phyloP scores from a whole-genome alignment of 2,329 filamentous ascomycete species.

The Cladophialophora yegresii region DNA sequence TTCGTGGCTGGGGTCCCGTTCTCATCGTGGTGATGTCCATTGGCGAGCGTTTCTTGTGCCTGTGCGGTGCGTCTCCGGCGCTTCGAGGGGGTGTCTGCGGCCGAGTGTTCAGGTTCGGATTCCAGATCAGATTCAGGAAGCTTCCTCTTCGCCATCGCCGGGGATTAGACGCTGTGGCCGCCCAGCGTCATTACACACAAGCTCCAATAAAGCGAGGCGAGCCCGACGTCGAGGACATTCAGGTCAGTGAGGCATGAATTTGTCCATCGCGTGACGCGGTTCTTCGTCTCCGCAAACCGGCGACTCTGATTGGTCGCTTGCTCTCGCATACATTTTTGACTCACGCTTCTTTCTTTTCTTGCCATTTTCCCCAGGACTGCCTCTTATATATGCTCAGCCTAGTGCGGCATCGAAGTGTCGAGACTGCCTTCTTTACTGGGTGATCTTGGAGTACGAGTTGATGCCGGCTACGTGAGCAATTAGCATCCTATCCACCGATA shows the following conservation, averaged over 20 bases:
- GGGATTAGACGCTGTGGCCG: not conserved
- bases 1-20: slow-evolving; percentile 30
- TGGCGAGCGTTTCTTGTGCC: not conserved
- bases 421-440: no score
- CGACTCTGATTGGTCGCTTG: slow-evolving; percentile 23
- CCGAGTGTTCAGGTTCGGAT: slow-evolving; percentile 13
- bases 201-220: not conserved
- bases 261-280: slow-evolving; percentile 14
- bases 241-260: not conserved
- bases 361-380: not conserved
- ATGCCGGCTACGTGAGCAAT: not conserved
- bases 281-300: slow-evolving; percentile 26
- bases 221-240: not conserved
- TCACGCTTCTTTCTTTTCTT: not conserved
- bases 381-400: not conserved
- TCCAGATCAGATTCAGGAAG: slow-evolving; percentile 15
- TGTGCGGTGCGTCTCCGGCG: slow-evolving; percentile 22
- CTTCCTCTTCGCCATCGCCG: slow-evolving; percentile 27
- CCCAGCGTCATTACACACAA: not conserved
- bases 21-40: slow-evolving; percentile 14
- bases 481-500: not conserved
- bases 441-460: not conserved
- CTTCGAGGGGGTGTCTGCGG: slow-evolving; percentile 27
- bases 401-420: not conserved
- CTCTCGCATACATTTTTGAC: not conserved